Evolutionary conservation across 1,284 basidiomycete species (phyloP).

Genomic region (Naganishia cerealis): DNA sequence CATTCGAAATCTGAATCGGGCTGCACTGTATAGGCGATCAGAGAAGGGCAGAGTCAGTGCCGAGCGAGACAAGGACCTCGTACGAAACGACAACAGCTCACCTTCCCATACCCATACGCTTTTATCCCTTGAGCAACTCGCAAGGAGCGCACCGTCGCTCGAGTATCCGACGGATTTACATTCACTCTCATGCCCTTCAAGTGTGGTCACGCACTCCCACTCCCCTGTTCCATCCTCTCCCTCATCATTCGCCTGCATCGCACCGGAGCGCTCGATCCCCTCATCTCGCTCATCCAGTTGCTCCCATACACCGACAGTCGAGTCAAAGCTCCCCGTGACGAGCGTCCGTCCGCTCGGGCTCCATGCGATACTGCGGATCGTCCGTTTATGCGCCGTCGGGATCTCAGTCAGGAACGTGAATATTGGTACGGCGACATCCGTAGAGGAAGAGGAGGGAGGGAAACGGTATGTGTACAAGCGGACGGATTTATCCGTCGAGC

Average conservation of each 20-base stretch:
- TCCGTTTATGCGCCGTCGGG: constrained; percentile 75
- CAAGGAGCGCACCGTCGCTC: constrained; percentile 72
- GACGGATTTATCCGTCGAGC: constrained; percentile 90
- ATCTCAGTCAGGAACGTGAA: constrained; percentile 68
- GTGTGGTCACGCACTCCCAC: constrained; percentile 65
- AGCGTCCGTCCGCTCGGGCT: constrained; percentile 81
- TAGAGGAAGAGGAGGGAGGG: constrained; percentile 28
- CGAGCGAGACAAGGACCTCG: constrained; percentile 12
- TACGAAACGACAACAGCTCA: constrained; percentile 43
- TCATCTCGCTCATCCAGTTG: constrained; percentile 56
- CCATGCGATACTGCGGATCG: constrained; percentile 88
- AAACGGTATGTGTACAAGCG: constrained; percentile 73
- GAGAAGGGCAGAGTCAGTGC: background rate
- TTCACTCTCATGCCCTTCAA: constrained; percentile 97
- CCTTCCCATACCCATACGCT: constrained; percentile 99
- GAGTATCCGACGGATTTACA: constrained; percentile 94
- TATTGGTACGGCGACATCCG: constrained; percentile 39
- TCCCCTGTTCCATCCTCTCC: constrained; percentile 45
- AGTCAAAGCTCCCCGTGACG: constrained; percentile 94
- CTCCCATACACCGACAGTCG: constrained; percentile 90
- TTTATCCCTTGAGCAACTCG: constrained; percentile 92
- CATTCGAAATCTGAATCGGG: constrained; percentile 95
- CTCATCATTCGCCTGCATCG: constrained; percentile 45
- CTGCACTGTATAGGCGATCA: constrained; percentile 60
- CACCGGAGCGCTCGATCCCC: constrained; percentile 49